Evolutionary conservation across 768 basidiomycete genomes (phyloP).

Genomic region (Suillus tomentosus): DNA sequence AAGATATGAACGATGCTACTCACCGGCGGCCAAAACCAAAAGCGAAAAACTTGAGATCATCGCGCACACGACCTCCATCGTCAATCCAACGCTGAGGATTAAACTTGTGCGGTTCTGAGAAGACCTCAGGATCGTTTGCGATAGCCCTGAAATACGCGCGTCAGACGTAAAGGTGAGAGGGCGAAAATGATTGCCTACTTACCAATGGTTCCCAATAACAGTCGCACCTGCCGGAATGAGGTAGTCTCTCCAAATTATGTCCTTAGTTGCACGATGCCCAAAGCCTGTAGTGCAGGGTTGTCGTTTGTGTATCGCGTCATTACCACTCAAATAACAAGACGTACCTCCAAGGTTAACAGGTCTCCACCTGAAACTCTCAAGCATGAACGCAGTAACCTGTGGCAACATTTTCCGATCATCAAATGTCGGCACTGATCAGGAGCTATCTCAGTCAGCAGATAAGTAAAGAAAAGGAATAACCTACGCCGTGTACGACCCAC

Average conservation of each 20-base stretch:
- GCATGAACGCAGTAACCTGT: slow-evolving; percentile 38
- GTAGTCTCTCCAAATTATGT: slow-evolving; percentile 44
- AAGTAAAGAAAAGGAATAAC: neutral
- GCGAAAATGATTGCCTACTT: slow-evolving; percentile 4
- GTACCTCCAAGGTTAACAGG: slow-evolving; percentile 34
- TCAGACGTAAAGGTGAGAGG: neutral
- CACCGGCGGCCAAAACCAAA: slow-evolving; percentile 41
- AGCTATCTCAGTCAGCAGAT: neutral
- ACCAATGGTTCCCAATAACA: slow-evolving; percentile 43
- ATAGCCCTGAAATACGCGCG: slow-evolving; percentile 35
- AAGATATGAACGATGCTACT: slow-evolving; percentile 3
- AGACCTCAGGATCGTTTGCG: slow-evolving; percentile 52
- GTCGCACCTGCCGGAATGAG: slow-evolving; percentile 43
- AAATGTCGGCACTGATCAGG: slow-evolving; percentile 37
- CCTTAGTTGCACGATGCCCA: slow-evolving; percentile 60
- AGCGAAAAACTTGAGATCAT: slow-evolving; percentile 32
- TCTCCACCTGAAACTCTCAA: slow-evolving; percentile 41
- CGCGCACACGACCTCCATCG: slow-evolving; percentile 23
- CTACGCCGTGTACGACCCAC: slow-evolving; percentile 42
- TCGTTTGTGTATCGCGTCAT: neutral
- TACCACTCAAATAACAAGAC: neutral
- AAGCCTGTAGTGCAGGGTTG: slow-evolving; percentile 43
- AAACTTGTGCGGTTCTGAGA: slow-evolving; percentile 57
- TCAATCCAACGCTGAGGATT: slow-evolving; percentile 55
- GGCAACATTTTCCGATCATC: slow-evolving; percentile 36